Evolutionary conservation across 768 basidiomycete genomes (phyloP).

Genomic region (Gloeostereum incarnatum): DNA sequence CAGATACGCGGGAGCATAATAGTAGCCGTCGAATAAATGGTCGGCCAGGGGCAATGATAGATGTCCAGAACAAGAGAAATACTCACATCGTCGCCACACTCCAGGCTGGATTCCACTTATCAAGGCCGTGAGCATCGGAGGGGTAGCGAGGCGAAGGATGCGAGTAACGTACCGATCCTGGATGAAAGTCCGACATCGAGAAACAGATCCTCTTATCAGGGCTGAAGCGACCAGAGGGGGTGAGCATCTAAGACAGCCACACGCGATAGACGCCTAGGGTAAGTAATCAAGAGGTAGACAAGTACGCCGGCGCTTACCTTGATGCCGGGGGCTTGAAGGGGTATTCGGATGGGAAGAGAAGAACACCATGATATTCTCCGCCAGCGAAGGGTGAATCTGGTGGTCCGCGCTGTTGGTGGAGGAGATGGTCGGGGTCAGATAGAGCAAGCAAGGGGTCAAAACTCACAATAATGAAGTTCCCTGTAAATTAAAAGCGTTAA

Average conservation of each 20-base stretch:
- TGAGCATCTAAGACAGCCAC: slow-evolving; percentile 63
- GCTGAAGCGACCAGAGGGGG: slow-evolving; percentile 84
- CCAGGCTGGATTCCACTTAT: slow-evolving; percentile 93
- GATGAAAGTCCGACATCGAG: slow-evolving; percentile 95
- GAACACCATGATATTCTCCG: slow-evolving; percentile 91
- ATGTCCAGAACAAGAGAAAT: slow-evolving; percentile 7
- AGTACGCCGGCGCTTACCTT: slow-evolving; percentile 46
- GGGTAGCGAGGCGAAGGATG: neutral
- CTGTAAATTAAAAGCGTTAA: slow-evolving; percentile 27
- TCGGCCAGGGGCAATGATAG: slow-evolving; percentile 7
- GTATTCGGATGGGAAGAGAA: slow-evolving; percentile 91
- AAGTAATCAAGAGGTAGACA: slow-evolving; percentile 3
- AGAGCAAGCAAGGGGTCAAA: slow-evolving; percentile 6
- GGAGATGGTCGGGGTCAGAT: slow-evolving; percentile 8
- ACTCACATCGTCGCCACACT: slow-evolving; percentile 89
- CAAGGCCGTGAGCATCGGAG: neutral
- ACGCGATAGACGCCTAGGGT: neutral
- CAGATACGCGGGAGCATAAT: too few relatives aligned
- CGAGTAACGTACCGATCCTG: slow-evolving; percentile 60
- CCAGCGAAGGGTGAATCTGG: slow-evolving; percentile 86
- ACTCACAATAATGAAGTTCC: slow-evolving; percentile 91
- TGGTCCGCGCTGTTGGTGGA: slow-evolving; percentile 88
- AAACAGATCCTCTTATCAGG: slow-evolving; percentile 96
- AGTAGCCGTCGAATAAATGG: too few relatives aligned
- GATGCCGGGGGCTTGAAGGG: slow-evolving; percentile 94